Evolutionary conservation across 176 grass and related monocot genomes (phyloP), one percentile per base, ranked within the genome.

Genomic region (Musa beccarii): DNA sequence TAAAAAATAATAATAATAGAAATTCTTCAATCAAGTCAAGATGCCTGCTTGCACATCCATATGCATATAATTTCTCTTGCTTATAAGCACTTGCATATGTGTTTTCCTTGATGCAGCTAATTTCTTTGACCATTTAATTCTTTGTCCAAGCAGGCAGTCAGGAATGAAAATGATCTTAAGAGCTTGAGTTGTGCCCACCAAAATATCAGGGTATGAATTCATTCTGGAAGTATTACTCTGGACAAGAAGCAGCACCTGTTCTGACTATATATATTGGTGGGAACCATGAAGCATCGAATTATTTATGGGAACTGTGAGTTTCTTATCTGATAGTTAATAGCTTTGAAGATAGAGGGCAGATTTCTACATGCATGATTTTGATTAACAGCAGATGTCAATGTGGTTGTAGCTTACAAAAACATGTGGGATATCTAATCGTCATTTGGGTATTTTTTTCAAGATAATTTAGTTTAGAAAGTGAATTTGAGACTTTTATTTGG

Each of bases 171-270:
- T 76, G 90, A 98, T 76, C 77, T 98, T 68, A 68, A 84, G 1
- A 90, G 80, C 78, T 57, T 93, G 69, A 87, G 80, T 50, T 84
- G 25, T 1, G 25, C 1, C 76, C 73, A 72, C 82, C 54, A 80
- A 98, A 91, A 21, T 86, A 17, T 74, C 80, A 82, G 49, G 49
- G 22, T 20, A 93, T 91, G 88, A 92, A 90, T 51, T 75, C 94
- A 13, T 93, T 97, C 85, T 97, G 88, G 94, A 97, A 97, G 78
- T 91, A 97, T 84, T 93, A 97, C 77, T 91, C 90, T 7, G 94
- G 86, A 67, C 80, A 93, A 87, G 86, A 66, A 54, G 85, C 89
- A 82, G 90, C 90, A 67, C 90, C 90, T 21, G 90, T 91, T 80
- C 90, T 88, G 43, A 93, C 88, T 19, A 91, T 98, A 78, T 98